Evolutionary conservation across 2,329 filamentous ascomycete species (phyloP).

Genomic region (Xylariales sp.): DNA sequence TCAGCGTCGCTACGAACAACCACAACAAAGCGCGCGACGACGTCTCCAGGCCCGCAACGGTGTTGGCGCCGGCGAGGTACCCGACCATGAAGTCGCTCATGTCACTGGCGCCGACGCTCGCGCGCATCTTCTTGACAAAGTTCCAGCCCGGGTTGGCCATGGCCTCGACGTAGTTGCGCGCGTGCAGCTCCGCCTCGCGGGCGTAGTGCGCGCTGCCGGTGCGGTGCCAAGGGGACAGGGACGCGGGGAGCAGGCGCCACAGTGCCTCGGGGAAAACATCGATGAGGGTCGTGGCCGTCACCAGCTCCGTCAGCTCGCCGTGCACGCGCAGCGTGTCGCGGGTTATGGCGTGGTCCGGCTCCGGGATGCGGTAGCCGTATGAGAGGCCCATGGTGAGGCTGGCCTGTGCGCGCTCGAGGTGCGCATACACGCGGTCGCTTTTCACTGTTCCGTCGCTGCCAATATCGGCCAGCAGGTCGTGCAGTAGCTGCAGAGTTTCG

Average conservation of each 20-base stretch:
- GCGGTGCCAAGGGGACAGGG: constrained; percentile 29
- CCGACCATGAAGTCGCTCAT: constrained; percentile 25
- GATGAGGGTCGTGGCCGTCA: neutral
- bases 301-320: neutral
- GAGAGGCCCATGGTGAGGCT: neutral
- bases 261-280: too few species aligned
- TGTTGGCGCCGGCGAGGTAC: constrained; percentile 24
- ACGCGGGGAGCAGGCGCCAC: constrained; percentile 32
- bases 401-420: neutral
- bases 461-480: neutral
- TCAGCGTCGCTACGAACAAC: constrained; percentile 25
- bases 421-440: too few species aligned
- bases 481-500: neutral
- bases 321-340: neutral
- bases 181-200: constrained; percentile 19
- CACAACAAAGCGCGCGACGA: constrained; percentile 23
- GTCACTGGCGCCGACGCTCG: constrained; percentile 11
- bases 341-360: neutral
- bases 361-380: neutral
- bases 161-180: constrained; percentile 17
- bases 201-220: constrained; percentile 21
- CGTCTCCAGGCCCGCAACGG: constrained; percentile 25
- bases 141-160: constrained; percentile 22
- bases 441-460: neutral
- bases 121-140: constrained; percentile 22